Evolutionary conservation across 352 stramenopile species (phyloP).

Genomic region (Pythium dissimile): DNA sequence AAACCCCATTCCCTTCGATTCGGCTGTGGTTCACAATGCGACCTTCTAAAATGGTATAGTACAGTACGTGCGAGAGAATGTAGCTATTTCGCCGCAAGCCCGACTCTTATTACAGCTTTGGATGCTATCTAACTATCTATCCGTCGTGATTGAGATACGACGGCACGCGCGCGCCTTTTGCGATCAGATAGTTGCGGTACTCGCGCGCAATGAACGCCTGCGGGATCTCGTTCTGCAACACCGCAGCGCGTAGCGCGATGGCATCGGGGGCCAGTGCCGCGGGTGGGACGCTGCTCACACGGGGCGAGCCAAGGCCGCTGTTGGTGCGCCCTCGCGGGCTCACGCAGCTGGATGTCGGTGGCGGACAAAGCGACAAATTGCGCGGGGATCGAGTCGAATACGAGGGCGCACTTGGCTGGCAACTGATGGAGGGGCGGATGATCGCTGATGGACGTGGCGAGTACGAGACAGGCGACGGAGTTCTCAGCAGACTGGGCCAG

Average conservation of each 20-base stretch:
- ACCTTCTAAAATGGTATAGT: slow-evolving; percentile 2
- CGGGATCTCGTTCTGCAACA: slow-evolving; percentile 33
- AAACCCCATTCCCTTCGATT: too few species aligned
- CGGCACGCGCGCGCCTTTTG: slow-evolving; percentile 32
- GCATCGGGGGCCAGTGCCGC: neutral
- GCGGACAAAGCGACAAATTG: neutral
- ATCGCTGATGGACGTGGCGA: neutral
- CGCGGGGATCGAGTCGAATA: neutral
- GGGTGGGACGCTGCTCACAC: neutral
- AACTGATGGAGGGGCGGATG: neutral
- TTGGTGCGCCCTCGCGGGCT: neutral
- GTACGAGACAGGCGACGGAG: neutral
- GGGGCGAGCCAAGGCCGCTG: neutral
- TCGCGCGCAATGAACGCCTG: slow-evolving; percentile 56
- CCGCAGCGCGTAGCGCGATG: slow-evolving; percentile 13
- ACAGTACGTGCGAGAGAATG: neutral
- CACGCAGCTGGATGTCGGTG: neutral
- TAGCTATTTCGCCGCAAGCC: too few species aligned
- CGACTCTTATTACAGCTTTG: too few species aligned
- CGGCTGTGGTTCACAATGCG: neutral
- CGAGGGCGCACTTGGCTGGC: neutral
- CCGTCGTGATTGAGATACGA: slow-evolving; percentile 32
- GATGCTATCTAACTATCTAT: neutral
- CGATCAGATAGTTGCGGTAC: slow-evolving; percentile 45
- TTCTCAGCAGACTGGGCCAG: slow-evolving; percentile 17